Conservation (phyloP, 2,329 filamentous ascomycete species). For the Fusarium sp. region DNA sequence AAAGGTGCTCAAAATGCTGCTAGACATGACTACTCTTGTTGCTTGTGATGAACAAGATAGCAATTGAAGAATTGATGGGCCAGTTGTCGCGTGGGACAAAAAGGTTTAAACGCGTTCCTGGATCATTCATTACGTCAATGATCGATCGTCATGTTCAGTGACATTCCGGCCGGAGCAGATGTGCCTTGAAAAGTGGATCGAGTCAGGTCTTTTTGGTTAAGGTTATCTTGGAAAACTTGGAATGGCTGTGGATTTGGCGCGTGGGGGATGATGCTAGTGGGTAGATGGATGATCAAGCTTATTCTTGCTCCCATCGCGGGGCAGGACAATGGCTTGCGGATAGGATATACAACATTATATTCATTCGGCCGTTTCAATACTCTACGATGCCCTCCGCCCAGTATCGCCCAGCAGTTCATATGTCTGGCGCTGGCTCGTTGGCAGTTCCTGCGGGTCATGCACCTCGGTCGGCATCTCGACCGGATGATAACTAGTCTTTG, state of each 20-base stretch:
- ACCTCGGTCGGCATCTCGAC: constrained; percentile 12
- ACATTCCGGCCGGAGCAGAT: constrained; percentile 26
- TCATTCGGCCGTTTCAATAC: background rate
- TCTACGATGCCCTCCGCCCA: background rate
- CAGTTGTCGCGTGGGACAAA: background rate
- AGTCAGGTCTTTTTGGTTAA: background rate
- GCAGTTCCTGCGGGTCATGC: constrained; percentile 22
- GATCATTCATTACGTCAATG: constrained; percentile 23
- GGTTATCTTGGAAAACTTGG: constrained; percentile 16
- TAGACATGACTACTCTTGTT: constrained; percentile 12
- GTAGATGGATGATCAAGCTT: no score
- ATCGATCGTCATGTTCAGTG: background rate
- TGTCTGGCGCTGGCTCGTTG: background rate
- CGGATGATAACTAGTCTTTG: constrained; percentile 15
- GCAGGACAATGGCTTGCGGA: no score
- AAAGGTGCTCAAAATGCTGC: constrained; percentile 29
- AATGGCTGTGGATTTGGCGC: background rate
- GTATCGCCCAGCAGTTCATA: constrained; percentile 29
- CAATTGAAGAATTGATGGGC: background rate
- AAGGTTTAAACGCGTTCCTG: background rate
- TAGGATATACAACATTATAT: background rate
- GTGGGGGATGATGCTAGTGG: no score
- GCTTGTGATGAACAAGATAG: background rate
- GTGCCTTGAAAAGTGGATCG: constrained; percentile 22
- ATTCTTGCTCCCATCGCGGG: no score